Evolutionary conservation across 192 early-diverging fungal species (phyloP).

Genomic region (Coemansia sp.): DNA sequence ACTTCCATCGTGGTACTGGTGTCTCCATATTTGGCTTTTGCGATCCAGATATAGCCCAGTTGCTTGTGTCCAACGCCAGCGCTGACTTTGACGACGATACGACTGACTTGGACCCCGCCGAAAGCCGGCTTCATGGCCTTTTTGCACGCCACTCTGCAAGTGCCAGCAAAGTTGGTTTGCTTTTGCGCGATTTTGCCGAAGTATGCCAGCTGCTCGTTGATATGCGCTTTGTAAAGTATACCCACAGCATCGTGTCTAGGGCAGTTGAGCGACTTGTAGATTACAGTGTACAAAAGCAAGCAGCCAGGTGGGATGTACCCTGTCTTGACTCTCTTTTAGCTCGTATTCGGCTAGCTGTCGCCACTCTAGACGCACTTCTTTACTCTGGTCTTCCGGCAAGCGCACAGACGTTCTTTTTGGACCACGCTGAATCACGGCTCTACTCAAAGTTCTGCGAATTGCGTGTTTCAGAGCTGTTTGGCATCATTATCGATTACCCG

Average conservation of each 20-base stretch:
- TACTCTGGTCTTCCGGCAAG: not conserved
- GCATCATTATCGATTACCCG: conserved; percentile 72
- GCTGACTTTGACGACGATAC: not conserved
- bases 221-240: conserved; percentile 3
- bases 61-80: not conserved
- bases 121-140: not conserved
- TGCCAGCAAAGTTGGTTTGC: not conserved
- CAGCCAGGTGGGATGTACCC: conserved; percentile 14
- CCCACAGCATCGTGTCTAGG: not conserved
- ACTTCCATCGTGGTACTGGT: not conserved
- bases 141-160: not conserved
- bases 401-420: not conserved
- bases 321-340: conserved; percentile 3
- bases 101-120: not conserved
- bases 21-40: not conserved
- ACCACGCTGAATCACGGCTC: conserved; percentile 9
- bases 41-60: not conserved
- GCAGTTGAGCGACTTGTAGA: conserved; percentile 13
- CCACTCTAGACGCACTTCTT: conserved; percentile 16
- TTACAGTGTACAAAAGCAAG: conserved; percentile 2
- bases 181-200: conserved; percentile 6
- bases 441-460: conserved; percentile 14
- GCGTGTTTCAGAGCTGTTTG: conserved; percentile 62
- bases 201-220: conserved; percentile 11
- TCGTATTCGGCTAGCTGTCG: not conserved